Evolutionary conservation across 306 rosid genomes (phyloP), one percentile per base, ranked within the genome.

Genomic region (Castanospermum australe): DNA sequence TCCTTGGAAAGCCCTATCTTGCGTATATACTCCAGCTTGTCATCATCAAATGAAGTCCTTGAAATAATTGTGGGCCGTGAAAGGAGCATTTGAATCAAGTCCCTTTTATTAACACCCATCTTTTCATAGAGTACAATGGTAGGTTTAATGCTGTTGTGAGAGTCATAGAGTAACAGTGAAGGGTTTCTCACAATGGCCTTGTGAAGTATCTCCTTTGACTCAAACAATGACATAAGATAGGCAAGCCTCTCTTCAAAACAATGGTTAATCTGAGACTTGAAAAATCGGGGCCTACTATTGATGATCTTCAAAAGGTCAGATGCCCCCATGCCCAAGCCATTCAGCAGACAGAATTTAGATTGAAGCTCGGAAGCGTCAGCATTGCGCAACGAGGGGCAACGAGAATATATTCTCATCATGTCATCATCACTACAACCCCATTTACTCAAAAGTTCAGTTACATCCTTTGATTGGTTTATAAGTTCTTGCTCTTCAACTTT

Each of bases 181-280:
- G 96, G 97, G 86, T 94, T 90, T 73, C 88, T 90, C 35, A 83
- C 79, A 69, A 94, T 85, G 79, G 92, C 96, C 72, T 81, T 89
- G 15, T 56, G 76, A 67, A 94, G 92, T 76, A 80, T 38, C 25
- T 85, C 90, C 80, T 80, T 92, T 0, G 96, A 81, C 73, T 86
- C 92, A 77, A 94, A 94, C 77, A 94, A 54, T 15, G 88, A 75
- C 76, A 61, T 24, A 25, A 92, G 87, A 67, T 74, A 82, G 5
- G 77, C 85, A 22, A 94, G 67, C 88, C 86, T 86, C 71, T 94
- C 93, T 3, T 72, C 78, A 33, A 94, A 88, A 64, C 56, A 18
- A 67, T 24, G 69, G 66, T 82, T 80, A 50, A 81, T 66, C 51
- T 80, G 85, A 44, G 81, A 54, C 30, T 41, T 5, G 28, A 92